These are phyloP conservation scores for Ceratocystis alfenasii DNA, from an alignment of 2,329 filamentous ascomycete genomes.

Conservation along the genomic window DNA sequence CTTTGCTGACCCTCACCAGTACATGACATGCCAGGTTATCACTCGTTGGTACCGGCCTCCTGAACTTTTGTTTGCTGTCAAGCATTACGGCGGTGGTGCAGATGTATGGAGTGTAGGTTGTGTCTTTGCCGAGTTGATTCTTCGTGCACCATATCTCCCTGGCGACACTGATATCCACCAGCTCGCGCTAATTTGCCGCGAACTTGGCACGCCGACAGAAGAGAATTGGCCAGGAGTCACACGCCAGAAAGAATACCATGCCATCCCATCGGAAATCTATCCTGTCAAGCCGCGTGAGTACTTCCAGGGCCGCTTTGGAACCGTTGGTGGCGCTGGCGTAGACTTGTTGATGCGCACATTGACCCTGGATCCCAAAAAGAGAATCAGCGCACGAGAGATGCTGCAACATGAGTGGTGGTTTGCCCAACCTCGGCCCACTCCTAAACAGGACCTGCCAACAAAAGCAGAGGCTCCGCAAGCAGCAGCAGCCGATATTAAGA, in stretches of 20 bases:
- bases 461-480: constrained; percentile 59
- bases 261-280: constrained; percentile 51
- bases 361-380: constrained; percentile 71
- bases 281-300: constrained; percentile 55
- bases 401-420: constrained; percentile 80
- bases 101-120: constrained; percentile 90
- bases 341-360: constrained; percentile 81
- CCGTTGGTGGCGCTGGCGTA: constrained; percentile 68
- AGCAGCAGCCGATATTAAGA: constrained; percentile 66
- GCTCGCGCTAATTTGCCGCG: constrained; percentile 69
- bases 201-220: constrained; percentile 81
- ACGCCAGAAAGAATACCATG: constrained; percentile 59
- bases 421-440: constrained; percentile 68
- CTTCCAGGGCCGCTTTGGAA: constrained; percentile 66
- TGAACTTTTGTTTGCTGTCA: constrained; percentile 81
- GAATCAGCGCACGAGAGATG: constrained; percentile 65
- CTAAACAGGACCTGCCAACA: constrained; percentile 66
- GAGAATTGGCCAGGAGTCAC: constrained; percentile 91
- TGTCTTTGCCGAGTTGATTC: constrained; percentile 82
- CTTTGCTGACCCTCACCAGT: constrained; percentile 76
- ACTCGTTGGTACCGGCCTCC: constrained; percentile 94
- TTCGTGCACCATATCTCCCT: constrained; percentile 70
- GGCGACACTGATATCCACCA: constrained; percentile 80
- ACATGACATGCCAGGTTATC: constrained; percentile 91
- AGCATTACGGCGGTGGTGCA: constrained; percentile 79